Evolutionary conservation across 2,329 filamentous ascomycete genomes (phyloP), one percentile per base, ranked within the genome.

Genomic region (Cladophialophora bantiana): DNA sequence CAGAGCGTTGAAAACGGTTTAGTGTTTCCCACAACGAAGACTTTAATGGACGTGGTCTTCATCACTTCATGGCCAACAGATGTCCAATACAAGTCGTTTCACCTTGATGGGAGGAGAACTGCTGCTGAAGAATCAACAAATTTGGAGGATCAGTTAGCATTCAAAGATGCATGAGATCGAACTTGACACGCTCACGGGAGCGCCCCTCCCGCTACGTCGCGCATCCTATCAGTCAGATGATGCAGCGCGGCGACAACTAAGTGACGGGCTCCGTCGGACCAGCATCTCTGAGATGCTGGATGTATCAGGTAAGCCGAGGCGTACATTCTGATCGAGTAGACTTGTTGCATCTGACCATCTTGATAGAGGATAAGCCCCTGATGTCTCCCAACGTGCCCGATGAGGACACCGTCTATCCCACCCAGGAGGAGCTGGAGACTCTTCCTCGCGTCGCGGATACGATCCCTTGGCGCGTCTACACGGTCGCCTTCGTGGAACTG

Each of bases 401-500:
- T 18, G 64, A 67, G 32, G 68, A 67, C 13, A 68, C 69, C 70
- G 69, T 34, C 59, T 62, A 42, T 45, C 78, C 79, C 6, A 79
- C 74, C 2, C 71, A 73, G 0, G 77, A 78, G 38, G 79, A 81
- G 36, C 34, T 79, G 38, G 45, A 52, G 4, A 75, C 70, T 5
- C 72, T 81, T 20, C 78, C 78, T 34, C 76, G 78, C 42, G 74
- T 80, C 1, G 55, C 69, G 12, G 88, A 87, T 71, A 83, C 83
- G 74, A 86, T 93, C 69, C 87, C 88, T 58, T 88, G 85, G 84
- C 80, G 84, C 64, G 85, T 89, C 66, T 93, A 88, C 79, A 88
- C 88, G 32, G 86, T 93, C 66, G 89, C 89, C 58, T 88, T 92
- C 68, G 87, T 90, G 67, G 90, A 93, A 78, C 80, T 92, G 65